Percentiles rank a stretch among this genome's conserved stretches.
These are phyloP conservation scores for Plasmodium inui DNA, from an alignment of 169 alveolate genomes.

Conservation along the genomic window DNA sequence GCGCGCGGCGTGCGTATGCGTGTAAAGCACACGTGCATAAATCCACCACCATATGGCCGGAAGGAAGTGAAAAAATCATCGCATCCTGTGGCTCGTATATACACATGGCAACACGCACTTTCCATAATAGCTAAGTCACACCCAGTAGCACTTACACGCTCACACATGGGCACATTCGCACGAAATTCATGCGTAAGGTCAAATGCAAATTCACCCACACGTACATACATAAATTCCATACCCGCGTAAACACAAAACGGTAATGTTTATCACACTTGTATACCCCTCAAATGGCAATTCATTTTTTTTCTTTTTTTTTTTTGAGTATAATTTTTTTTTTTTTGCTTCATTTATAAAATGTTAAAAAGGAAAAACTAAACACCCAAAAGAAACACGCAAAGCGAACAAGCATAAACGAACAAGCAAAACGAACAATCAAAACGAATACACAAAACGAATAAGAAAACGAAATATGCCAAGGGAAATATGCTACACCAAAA, in stretches of 20 bases:
- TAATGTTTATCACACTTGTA: background rate
- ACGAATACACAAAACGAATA: background rate
- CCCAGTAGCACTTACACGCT: background rate
- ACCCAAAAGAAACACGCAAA: background rate
- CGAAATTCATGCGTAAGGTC: background rate
- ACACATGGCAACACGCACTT: background rate
- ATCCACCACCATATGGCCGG: background rate
- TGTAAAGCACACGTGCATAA: background rate
- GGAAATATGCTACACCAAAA: background rate
- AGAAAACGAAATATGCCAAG: background rate
- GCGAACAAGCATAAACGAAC: background rate
- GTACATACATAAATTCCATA: background rate
- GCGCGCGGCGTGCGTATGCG: constrained; percentile 2
- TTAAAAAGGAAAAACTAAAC: background rate
- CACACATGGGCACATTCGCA: background rate
- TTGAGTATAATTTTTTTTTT: background rate
- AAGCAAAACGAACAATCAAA: background rate
- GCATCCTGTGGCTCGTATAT: background rate
- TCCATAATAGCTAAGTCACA: background rate
- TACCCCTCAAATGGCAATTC: background rate
- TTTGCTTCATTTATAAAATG: background rate
- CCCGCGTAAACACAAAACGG: background rate
- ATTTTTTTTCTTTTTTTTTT: background rate
- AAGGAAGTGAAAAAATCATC: background rate
- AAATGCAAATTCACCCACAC: background rate